Conservation (phyloP, 192 early-diverging fungal species). For the Coemansia sp. region DNA sequence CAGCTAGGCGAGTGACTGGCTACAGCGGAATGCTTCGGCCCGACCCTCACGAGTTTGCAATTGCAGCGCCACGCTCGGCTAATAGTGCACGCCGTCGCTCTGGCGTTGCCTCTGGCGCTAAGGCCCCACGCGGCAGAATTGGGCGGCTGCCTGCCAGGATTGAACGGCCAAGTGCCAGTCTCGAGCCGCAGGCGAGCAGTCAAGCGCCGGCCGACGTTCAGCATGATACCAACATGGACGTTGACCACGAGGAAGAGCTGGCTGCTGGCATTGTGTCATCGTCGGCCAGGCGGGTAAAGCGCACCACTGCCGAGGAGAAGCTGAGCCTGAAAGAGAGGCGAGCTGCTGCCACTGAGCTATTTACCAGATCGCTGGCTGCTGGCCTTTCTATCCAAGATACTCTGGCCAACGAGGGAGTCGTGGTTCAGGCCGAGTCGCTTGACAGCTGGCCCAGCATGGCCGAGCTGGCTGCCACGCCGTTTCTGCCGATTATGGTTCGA, state of each 20-base stretch:
- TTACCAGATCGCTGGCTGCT: neutral
- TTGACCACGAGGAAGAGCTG: neutral
- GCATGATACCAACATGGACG: neutral
- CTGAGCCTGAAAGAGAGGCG: neutral
- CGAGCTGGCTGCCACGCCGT: neutral
- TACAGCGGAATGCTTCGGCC: neutral
- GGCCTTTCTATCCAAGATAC: neutral
- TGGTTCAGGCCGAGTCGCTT: neutral
- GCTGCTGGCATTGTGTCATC: neutral
- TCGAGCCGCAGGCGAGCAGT: neutral
- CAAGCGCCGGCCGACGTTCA: neutral
- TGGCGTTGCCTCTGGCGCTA: neutral
- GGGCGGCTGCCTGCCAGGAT: neutral
- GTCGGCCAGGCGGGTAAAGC: neutral
- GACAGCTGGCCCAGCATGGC: neutral
- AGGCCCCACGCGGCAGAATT: neutral
- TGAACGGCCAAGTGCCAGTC: neutral
- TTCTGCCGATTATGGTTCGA: conserved; percentile 17
- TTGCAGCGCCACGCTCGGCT: neutral
- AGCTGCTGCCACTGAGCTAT: neutral
- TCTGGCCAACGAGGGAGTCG: neutral
- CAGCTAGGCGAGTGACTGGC: neutral
- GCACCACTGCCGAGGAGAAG: neutral
- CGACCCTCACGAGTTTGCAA: neutral
- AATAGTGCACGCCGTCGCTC: neutral